Evolutionary conservation across 129 eudicot species (phyloP), one percentile per base, ranked within the genome.

Genomic region (Saussurea involucrata): DNA sequence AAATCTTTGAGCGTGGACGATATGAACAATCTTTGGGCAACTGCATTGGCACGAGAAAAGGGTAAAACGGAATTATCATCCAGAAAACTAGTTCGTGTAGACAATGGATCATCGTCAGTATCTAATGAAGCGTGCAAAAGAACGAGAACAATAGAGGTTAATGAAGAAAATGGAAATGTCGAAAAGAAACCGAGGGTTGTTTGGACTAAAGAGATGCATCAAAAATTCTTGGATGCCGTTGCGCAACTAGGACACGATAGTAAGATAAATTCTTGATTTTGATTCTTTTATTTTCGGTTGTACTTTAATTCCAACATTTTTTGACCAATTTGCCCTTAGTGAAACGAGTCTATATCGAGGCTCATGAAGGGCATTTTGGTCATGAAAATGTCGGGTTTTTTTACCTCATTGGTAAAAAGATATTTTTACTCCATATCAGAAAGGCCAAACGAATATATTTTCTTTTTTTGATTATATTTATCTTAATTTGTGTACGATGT

Each of bases 121-220:
- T 64, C 58, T 40, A 42, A 24, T 25, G 75, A 44, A 71, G 32
- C 76, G 8, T 69, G 32, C 60, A 67, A 67, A 83, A 68, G 72
- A 64, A 24, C 17, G 0, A 29, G 53, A 32, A 40, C 44, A 8
- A 21, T 10, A 66, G 80, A 73, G 6, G 27, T 34, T 4, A 40
- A 79, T 4, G 86, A 78, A 13, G 76, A 83, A 73, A 33, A 73
- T 68, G 80, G 75, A 63, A 73, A 60, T 28, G 69, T 36, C 11
- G 63, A 78, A 68, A 83, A 83, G 83, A 83, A 83, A 73, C 72
- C 73, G 8, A 74, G 86, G 72, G 75, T 83, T 63, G 83, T 78
- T 21, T 83, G 86, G 86, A 83, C 66, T 20, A 73, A 78, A 33
- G 86, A 83, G 37, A 83, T 78, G 83, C 86, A 83, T 83, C 83